phyloP scores from a whole-genome alignment of 805 yeast species.

The Lipomyces sp. region DNA sequence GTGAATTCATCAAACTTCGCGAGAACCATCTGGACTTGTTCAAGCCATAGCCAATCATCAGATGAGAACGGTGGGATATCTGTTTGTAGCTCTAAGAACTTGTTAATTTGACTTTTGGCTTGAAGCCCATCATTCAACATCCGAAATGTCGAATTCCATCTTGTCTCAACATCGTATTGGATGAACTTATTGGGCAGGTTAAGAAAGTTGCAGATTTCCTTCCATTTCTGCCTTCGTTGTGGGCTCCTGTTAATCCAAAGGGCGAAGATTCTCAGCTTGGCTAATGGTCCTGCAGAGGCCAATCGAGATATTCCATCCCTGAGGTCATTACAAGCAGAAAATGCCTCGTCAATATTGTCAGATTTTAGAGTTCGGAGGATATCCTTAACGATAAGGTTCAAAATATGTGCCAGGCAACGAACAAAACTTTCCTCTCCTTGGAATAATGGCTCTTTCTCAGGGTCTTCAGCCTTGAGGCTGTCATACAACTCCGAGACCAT shows the following conservation, averaged over 20 bases:
- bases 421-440: too few species aligned
- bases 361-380: conserved; percentile 3
- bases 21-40: too few species aligned
- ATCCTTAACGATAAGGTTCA: conserved; percentile 3
- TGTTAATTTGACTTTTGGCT: too few species aligned
- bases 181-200: too few species aligned
- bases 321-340: conserved; percentile 4
- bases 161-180: too few species aligned
- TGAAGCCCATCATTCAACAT: too few species aligned
- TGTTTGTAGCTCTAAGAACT: too few species aligned
- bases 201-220: not conserved
- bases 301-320: conserved; percentile 2
- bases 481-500: conserved; percentile 10
- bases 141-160: too few species aligned
- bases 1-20: too few species aligned
- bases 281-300: conserved; percentile 1
- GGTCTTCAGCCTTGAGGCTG: conserved; percentile 4
- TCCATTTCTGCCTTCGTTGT: conserved; percentile 11
- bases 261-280: conserved; percentile 8
- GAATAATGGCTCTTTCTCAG: conserved; percentile 7
- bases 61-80: too few species aligned
- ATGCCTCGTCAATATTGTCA: conserved; percentile 4
- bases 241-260: conserved; percentile 9
- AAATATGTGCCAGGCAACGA: conserved; percentile 8
- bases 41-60: too few species aligned